Percentiles rank a stretch among this genome's conserved stretches.
phyloP scores from a whole-genome alignment of 352 stramenopile species.

The Pythium dissotocum region DNA sequence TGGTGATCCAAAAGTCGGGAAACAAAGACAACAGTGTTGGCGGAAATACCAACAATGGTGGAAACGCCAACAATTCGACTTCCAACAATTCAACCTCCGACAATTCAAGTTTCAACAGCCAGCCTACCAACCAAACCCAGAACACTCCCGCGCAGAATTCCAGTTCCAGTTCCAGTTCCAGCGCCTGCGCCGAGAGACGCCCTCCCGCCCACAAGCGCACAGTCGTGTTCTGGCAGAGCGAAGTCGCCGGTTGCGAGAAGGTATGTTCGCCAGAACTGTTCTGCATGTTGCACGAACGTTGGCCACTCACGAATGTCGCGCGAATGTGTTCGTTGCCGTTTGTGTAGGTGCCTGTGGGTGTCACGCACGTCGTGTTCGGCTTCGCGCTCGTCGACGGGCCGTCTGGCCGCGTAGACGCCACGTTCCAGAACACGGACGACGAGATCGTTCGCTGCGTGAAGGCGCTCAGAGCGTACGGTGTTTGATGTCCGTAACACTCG shows the following conservation, averaged over 20 bases:
- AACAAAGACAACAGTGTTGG: background rate
- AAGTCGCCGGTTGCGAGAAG: conserved; percentile 70
- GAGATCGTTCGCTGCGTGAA: conserved; percentile 60
- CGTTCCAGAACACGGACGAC: conserved; percentile 61
- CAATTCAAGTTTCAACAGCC: too few species aligned
- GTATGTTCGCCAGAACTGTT: conserved; percentile 23
- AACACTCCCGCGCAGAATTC: background rate
- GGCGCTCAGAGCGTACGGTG: conserved; percentile 39
- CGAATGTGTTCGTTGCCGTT: conserved; percentile 20
- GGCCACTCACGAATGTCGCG: conserved; percentile 3
- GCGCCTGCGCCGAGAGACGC: conserved; percentile 23
- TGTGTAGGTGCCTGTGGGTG: conserved; percentile 41
- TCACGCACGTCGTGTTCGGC: conserved; percentile 75
- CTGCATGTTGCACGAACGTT: conserved; percentile 9
- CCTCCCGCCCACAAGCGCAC: conserved; percentile 53
- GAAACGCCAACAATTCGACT: background rate
- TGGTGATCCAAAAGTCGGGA: conserved; percentile 30
- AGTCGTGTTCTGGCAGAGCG: conserved; percentile 80
- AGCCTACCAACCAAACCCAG: background rate
- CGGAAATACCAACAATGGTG: conserved; percentile 2
- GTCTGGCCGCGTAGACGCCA: conserved; percentile 39
- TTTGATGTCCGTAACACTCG: background rate
- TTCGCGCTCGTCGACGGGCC: conserved; percentile 64
- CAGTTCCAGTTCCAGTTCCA: conserved; percentile 2
- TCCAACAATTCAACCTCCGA: background rate